Evolutionary conservation across 1,284 basidiomycete genomes (phyloP), one percentile per base, ranked within the genome.

Genomic region (Cryptococcus sp.): DNA sequence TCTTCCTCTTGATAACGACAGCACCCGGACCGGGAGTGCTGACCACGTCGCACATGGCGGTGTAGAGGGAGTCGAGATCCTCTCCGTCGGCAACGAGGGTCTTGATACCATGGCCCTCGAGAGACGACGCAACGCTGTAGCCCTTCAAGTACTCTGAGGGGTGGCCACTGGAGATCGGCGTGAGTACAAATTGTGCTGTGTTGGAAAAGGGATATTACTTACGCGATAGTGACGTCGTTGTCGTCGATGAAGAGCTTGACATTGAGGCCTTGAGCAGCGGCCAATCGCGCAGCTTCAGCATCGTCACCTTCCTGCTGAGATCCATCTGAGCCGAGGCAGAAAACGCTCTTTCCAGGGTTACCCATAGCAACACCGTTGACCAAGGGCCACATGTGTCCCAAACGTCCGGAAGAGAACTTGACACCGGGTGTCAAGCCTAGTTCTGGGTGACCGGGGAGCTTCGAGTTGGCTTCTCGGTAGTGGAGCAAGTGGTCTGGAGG

Each of bases 281-380:
- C 89, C 40, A 92, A 81, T 41, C 89, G 83, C 15, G 90, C 90
- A 34, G 90, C 90, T 74, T 92, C 90, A 3, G 90, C 89, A 65
- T 92, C 89, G 70, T 92, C 87, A 29, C 89, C 89, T 76, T 92
- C 90, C 76, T 92, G 89, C 73, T 91, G 89, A 11, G 89, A 90
- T 20, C 89, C 89, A 70, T 92, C 90, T 0, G 89, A 92, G 6
- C 90, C 90, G 20, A 92, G 82, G 70, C 87, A 84, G 79, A 91
- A 90, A 17, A 91, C 81, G 49, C 83, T 84, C 78, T 89, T 89
- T 65, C 85, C 84, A 39, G 81, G 82, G 79, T 91, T 85, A 40
- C 89, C 89, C 52, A 92, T 76, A 4, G 89, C 86, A 50, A 92
- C 81, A 70, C 89, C 89, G 72, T 91, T 91, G 56, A 91, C 86